These are phyloP conservation scores for Sicyos edulis DNA, from an alignment of 306 rosid genomes.

Conservation along the genomic window DNA sequence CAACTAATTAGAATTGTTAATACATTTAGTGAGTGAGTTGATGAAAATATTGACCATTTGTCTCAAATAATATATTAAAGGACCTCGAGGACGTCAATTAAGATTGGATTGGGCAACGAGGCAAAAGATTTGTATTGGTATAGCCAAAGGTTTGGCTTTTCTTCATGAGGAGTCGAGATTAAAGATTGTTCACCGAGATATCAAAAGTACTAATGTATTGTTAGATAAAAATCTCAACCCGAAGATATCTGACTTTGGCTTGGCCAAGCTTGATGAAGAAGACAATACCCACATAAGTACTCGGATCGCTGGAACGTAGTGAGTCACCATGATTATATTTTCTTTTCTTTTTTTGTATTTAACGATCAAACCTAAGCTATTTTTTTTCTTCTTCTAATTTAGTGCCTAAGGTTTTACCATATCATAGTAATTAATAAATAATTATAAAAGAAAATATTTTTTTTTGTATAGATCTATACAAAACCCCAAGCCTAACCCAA, in stretches of 20 bases:
- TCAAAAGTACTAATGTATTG: constrained; percentile 35
- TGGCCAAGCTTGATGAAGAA: constrained; percentile 6
- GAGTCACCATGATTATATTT: constrained; percentile 19
- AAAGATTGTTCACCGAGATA: constrained; percentile 36
- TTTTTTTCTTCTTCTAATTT: too few species aligned
- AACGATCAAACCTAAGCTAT: too few species aligned
- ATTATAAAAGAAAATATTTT: too few species aligned
- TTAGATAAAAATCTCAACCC: constrained; percentile 11
- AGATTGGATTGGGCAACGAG: constrained; percentile 10
- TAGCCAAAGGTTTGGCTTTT: constrained; percentile 9
- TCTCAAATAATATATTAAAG: background rate
- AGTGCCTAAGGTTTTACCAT: too few species aligned
- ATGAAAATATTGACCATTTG: too few species aligned
- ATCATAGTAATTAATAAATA: too few species aligned
- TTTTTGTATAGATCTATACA: too few species aligned
- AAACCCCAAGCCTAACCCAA: too few species aligned
- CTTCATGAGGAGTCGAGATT: constrained; percentile 16
- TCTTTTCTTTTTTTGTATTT: too few species aligned
- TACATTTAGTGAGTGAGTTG: too few species aligned
- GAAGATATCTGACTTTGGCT: constrained; percentile 6
- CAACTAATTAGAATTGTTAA: too few species aligned
- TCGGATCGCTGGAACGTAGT: constrained; percentile 58
- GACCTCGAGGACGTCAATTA: constrained; percentile 4
- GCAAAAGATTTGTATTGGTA: constrained; percentile 12
- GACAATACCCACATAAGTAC: constrained; percentile 7